These are phyloP conservation scores for Lodderomyces jiufengensis DNA, from an alignment of 1,139 yeast genomes.

Conservation along the genomic window DNA sequence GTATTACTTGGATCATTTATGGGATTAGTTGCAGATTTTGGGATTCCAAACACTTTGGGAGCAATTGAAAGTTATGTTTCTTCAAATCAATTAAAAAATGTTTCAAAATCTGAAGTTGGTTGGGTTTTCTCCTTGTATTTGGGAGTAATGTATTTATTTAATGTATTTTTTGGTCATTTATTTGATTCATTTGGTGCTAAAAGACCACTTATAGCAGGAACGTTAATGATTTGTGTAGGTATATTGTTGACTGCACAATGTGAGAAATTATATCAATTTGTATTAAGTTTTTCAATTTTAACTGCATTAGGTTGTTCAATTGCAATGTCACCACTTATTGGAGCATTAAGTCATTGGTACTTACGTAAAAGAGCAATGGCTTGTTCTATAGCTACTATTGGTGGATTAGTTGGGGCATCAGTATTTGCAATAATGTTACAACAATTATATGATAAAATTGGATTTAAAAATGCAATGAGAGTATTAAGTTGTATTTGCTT, in stretches of 20 bases:
- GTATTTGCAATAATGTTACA: conserved; percentile 55
- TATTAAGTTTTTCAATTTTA: conserved; percentile 53
- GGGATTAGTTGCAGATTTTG: conserved; percentile 59
- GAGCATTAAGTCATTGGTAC: conserved; percentile 64
- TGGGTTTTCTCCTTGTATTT: conserved; percentile 63
- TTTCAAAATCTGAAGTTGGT: conserved; percentile 45
- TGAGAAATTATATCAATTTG: conserved; percentile 51
- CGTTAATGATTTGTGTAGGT: conserved; percentile 44
- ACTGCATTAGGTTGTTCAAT: conserved; percentile 58
- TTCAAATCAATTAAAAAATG: conserved; percentile 43
- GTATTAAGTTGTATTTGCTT: conserved; percentile 49
- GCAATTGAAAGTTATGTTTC: conserved; percentile 58
- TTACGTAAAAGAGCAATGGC: conserved; percentile 52
- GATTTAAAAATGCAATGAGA: conserved; percentile 63
- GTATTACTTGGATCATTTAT: conserved; percentile 62
- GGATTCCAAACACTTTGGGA: conserved; percentile 57
- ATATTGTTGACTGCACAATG: conserved; percentile 53
- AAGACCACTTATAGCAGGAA: conserved; percentile 44
- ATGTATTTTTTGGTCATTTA: conserved; percentile 58
- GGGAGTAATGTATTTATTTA: conserved; percentile 55
- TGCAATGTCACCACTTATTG: conserved; percentile 56
- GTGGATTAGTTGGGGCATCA: conserved; percentile 63
- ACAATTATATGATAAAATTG: conserved; percentile 40
- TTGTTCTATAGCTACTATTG: conserved; percentile 54
- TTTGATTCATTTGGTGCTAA: conserved; percentile 57